Conservation (phyloP, 2,329 filamentous ascomycete genomes). For the Eurotiales sp. region DNA sequence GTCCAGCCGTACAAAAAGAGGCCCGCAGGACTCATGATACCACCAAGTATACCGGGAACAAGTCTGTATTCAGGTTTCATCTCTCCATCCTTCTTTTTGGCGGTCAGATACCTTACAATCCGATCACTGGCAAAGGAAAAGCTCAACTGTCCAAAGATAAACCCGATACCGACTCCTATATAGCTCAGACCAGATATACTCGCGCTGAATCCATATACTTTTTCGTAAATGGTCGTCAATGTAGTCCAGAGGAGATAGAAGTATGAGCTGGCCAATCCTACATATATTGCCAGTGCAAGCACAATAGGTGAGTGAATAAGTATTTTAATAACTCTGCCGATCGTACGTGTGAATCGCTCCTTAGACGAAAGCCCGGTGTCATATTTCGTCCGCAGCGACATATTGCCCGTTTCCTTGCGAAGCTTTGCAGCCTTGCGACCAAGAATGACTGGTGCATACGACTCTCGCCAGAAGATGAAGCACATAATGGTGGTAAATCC, state of each 20-base stretch:
- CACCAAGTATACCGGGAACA: no score
- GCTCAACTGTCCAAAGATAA: slow-evolving; percentile 23
- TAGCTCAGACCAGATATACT: slow-evolving; percentile 41
- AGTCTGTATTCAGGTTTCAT: no score
- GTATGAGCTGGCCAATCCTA: slow-evolving; percentile 47
- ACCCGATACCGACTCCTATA: slow-evolving; percentile 42
- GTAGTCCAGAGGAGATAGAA: slow-evolving; percentile 50
- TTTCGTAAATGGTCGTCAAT: slow-evolving; percentile 43
- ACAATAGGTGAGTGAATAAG: slow-evolving; percentile 49
- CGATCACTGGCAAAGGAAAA: no score
- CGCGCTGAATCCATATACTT: slow-evolving; percentile 41
- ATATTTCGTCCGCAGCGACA: slow-evolving; percentile 24
- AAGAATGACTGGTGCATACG: slow-evolving; percentile 39
- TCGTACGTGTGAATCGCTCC: slow-evolving; percentile 33
- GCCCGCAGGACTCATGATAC: no score
- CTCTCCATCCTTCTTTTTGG: no score
- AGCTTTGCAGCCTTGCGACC: slow-evolving; percentile 30
- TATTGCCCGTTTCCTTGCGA: slow-evolving; percentile 35
- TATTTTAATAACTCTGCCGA: slow-evolving; percentile 46
- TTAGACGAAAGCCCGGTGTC: slow-evolving; percentile 27
- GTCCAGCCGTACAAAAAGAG: no score
- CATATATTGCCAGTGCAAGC: slow-evolving; percentile 45
- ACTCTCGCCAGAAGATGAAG: slow-evolving; percentile 31
- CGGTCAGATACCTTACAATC: no score
- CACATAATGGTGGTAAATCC: slow-evolving; percentile 14